Percentiles rank a stretch among this genome's conserved stretches.
Evolutionary conservation across 352 stramenopile species (phyloP).

Genomic region (Lagenidium sp.): DNA sequence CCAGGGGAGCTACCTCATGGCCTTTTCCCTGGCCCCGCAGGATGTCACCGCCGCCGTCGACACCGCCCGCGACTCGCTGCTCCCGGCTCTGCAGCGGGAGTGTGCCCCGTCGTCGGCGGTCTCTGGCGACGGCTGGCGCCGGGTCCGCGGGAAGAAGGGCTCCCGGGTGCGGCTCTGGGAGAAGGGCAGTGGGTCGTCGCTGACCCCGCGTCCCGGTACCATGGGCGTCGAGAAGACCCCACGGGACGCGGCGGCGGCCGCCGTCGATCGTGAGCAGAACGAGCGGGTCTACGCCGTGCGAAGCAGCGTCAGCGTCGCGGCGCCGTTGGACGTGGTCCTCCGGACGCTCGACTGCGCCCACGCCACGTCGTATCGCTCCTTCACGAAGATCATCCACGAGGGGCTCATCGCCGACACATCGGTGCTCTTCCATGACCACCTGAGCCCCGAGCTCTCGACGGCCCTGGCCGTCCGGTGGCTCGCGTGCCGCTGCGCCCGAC

Average conservation of each 20-base stretch:
- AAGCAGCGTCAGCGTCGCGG: conserved; percentile 42
- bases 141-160: conserved; percentile 19
- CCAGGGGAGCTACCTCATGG: conserved; percentile 11
- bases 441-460: conserved; percentile 13
- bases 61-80: conserved; percentile 5
- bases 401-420: conserved; percentile 58
- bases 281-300: conserved; percentile 35
- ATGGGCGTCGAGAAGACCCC: background rate
- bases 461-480: conserved; percentile 64
- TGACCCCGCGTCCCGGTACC: background rate
- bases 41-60: conserved; percentile 2
- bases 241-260: no score
- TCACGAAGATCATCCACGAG: conserved; percentile 71
- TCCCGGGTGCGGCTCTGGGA: conserved; percentile 40
- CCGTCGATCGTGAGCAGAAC: background rate
- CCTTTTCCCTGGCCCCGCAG: conserved; percentile 10
- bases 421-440: conserved; percentile 57
- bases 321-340: conserved; percentile 43
- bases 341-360: conserved; percentile 49
- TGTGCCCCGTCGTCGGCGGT: conserved; percentile 9
- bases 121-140: conserved; percentile 10
- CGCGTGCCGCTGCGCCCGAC: conserved; percentile 47
- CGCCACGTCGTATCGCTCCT: conserved; percentile 48
- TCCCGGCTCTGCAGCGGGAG: conserved; percentile 11
- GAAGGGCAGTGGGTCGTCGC: conserved; percentile 14